These are phyloP conservation scores for Rhodotorula babjevae DNA, from an alignment of 768 basidiomycete species.

Conservation along the genomic window DNA sequence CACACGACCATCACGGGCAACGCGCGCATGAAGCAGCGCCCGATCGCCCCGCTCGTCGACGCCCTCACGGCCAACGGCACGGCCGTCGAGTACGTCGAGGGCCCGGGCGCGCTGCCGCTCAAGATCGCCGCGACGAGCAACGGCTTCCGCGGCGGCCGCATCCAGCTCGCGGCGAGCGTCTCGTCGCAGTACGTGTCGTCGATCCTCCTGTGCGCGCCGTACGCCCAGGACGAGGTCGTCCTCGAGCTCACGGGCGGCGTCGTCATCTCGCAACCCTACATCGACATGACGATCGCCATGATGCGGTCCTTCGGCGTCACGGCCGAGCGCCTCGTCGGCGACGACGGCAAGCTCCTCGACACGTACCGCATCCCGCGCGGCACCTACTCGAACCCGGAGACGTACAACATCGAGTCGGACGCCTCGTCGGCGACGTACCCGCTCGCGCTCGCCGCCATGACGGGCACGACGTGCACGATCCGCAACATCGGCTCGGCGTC, in stretches of 20 bases:
- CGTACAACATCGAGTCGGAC: conserved; percentile 85
- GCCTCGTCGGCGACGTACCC: conserved; percentile 96
- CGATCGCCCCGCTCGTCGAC: conserved; percentile 89
- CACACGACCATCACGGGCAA: conserved; percentile 88
- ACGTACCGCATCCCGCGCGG: conserved; percentile 80
- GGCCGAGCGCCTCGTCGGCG: conserved; percentile 61
- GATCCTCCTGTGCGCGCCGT: conserved; percentile 92
- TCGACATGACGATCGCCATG: conserved; percentile 99
- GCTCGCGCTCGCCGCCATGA: conserved; percentile 91
- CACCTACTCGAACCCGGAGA: conserved; percentile 67
- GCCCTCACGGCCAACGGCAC: conserved; percentile 78
- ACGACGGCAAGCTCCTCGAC: conserved; percentile 63
- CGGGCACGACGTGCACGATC: conserved; percentile 92
- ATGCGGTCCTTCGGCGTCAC: conserved; percentile 85
- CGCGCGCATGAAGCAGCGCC: conserved; percentile 97
- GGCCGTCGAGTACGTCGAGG: conserved; percentile 68
- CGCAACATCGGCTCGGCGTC: conserved; percentile 82
- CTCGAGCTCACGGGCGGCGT: conserved; percentile 88
- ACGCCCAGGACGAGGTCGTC: conserved; percentile 72
- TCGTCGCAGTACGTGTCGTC: conserved; percentile 98
- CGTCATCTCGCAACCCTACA: conserved; percentile 98
- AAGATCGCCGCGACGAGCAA: conserved; percentile 64
- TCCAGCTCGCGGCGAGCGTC: conserved; percentile 85
- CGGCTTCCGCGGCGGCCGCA: conserved; percentile 73
- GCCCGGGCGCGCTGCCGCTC: conserved; percentile 78